Percentiles rank a stretch among this genome's conserved stretches.
phyloP scores from a whole-genome alignment of 129 eudicot species.

The Artemisia annua region DNA sequence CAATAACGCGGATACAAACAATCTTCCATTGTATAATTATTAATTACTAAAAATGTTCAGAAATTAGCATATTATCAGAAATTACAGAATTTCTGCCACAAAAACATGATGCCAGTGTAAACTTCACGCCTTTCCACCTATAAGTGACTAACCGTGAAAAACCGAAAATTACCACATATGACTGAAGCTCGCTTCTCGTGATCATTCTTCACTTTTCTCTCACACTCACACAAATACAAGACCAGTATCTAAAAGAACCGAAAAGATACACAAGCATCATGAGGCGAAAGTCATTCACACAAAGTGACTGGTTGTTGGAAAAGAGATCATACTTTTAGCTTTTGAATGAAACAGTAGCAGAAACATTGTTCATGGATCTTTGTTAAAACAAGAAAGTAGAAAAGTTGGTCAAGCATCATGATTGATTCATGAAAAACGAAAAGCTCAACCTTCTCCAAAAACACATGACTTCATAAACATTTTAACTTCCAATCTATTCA shows the following conservation, averaged over 20 bases:
- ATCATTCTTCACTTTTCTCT: not conserved
- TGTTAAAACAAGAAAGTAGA: conserved; percentile 7
- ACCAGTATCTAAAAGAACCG: not conserved
- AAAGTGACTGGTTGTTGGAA: conserved; percentile 1
- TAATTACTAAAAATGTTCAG: too few relatives aligned
- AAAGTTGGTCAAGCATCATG: conserved; percentile 29
- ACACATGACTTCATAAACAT: not conserved
- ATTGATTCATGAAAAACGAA: not conserved
- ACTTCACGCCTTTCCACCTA: not conserved
- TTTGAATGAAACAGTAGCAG: not conserved
- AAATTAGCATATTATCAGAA: too few relatives aligned
- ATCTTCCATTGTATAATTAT: too few relatives aligned
- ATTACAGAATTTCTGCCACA: too few relatives aligned
- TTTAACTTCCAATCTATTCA: not conserved
- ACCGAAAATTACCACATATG: not conserved
- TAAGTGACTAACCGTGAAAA: too few relatives aligned
- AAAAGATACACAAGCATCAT: not conserved
- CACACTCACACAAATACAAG: conserved; percentile 18
- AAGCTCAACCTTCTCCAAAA: conserved; percentile 8
- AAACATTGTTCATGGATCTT: conserved; percentile 5
- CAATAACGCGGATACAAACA: too few relatives aligned
- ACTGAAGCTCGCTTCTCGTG: not conserved
- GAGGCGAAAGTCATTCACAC: not conserved
- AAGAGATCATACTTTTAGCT: not conserved
- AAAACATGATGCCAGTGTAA: too few relatives aligned